A percentile compares a stretch with the other conserved stretches of the same genome.
phyloP scores from a whole-genome alignment of 345 rosid species.

The Physaria fendleri region DNA sequence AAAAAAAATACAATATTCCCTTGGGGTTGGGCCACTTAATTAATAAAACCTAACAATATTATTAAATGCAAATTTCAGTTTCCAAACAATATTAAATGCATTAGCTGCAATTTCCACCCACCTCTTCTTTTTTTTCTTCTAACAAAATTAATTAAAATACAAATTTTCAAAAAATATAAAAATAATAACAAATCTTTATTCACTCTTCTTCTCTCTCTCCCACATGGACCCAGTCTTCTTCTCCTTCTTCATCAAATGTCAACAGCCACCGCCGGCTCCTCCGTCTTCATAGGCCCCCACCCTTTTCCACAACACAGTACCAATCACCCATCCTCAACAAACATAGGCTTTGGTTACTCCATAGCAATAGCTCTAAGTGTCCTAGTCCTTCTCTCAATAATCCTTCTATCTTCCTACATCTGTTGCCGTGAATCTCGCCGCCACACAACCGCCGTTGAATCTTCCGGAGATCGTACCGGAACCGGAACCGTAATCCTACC shows the following conservation, averaged over 20 bases:
- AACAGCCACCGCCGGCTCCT: slow-evolving; percentile 32
- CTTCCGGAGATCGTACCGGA: slow-evolving; percentile 39
- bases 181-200: slow-evolving; percentile 11
- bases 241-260: slow-evolving; percentile 44
- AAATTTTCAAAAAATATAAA: not conserved
- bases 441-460: slow-evolving; percentile 25
- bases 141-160: slow-evolving; percentile 22
- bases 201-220: slow-evolving; percentile 23
- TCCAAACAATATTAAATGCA: slow-evolving; percentile 72
- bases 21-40: slow-evolving; percentile 18
- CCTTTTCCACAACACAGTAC: no score
- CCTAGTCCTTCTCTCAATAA: slow-evolving; percentile 75
- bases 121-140: slow-evolving; percentile 35
- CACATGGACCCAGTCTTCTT: slow-evolving; percentile 48
- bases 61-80: slow-evolving; percentile 43
- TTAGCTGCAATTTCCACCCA: slow-evolving; percentile 64
- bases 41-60: slow-evolving; percentile 11
- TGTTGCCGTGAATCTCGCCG: slow-evolving; percentile 71
- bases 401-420: slow-evolving; percentile 80
- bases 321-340: slow-evolving; percentile 36
- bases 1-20: slow-evolving; percentile 25
- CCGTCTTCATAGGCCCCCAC: slow-evolving; percentile 4
- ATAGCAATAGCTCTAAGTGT: slow-evolving; percentile 86
- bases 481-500: slow-evolving; percentile 66
- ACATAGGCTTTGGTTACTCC: slow-evolving; percentile 87